A percentile compares a stretch with the other conserved stretches of the same genome.
phyloP scores from a whole-genome alignment of 257 asterid genomes.

The Nicotiana benthamiana region DNA sequence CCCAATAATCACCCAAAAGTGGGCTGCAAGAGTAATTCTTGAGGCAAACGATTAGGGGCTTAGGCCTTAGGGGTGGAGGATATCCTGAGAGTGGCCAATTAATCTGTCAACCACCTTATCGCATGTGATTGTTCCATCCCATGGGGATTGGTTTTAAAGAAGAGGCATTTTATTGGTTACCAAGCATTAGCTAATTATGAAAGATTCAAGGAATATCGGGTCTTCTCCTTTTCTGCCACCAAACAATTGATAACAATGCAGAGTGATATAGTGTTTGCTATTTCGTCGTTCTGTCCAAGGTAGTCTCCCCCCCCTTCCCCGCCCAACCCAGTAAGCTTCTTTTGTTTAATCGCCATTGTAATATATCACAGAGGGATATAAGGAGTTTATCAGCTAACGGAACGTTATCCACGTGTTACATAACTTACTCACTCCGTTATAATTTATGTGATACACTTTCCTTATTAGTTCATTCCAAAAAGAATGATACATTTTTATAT shows the following conservation, averaged over 20 bases:
- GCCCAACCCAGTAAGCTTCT: not conserved
- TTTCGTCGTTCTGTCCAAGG: not conserved
- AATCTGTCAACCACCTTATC: not conserved
- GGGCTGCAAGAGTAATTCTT: not conserved
- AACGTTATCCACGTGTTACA: not conserved
- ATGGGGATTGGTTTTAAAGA: not conserved
- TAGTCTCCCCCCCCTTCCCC: not conserved
- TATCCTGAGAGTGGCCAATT: not conserved
- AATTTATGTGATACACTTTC: not conserved
- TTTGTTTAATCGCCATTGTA: not conserved
- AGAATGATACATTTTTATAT: too few relatives aligned
- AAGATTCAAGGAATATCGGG: not conserved
- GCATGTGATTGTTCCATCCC: not conserved
- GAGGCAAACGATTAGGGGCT: not conserved
- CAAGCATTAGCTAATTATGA: not conserved
- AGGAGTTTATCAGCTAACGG: not conserved
- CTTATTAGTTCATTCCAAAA: too few relatives aligned
- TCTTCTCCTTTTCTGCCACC: not conserved
- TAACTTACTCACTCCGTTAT: not conserved
- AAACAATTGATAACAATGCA: not conserved
- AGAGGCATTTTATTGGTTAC: not conserved
- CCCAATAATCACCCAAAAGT: not conserved
- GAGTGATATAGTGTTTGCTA: not conserved
- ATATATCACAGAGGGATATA: not conserved
- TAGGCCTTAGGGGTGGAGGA: not conserved